phyloP scores from a whole-genome alignment of 192 early-diverging fungal genomes.

The Backusella australiensis region DNA sequence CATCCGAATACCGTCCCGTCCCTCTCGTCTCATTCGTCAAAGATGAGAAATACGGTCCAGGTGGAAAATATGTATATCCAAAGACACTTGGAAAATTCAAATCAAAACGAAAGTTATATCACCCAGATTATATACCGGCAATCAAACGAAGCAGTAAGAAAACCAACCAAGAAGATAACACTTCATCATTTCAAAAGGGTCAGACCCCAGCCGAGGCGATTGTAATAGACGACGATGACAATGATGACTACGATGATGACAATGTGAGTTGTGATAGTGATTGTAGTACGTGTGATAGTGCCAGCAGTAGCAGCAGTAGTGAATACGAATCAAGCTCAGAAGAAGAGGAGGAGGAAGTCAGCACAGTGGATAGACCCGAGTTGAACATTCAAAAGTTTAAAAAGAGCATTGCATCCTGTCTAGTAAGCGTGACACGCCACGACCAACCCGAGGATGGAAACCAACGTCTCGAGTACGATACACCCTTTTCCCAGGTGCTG shows the following conservation, averaged over 20 bases:
- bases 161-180: not conserved
- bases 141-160: not conserved
- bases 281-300: not conserved
- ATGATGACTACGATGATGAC: not conserved
- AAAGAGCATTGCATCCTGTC: not conserved
- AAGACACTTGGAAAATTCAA: not conserved
- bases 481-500: slow-evolving; percentile 15
- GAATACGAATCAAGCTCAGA: not conserved
- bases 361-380: not conserved
- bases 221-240: not conserved
- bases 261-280: not conserved
- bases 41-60: slow-evolving; percentile 29
- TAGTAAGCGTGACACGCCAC: not conserved
- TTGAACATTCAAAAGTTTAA: slow-evolving; percentile 2
- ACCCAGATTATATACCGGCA: slow-evolving; percentile 28
- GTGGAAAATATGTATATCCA: slow-evolving; percentile 29
- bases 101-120: slow-evolving; percentile 12
- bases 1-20: slow-evolving; percentile 26
- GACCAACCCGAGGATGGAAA: not conserved
- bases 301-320: slow-evolving; percentile 1
- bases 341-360: not conserved
- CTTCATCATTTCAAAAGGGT: not conserved
- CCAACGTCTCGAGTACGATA: slow-evolving; percentile 16
- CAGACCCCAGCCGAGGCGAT: not conserved
- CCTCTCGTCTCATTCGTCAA: not conserved